Conservation (phyloP, 139 green algal genomes). For the Haematococcus sp. region DNA sequence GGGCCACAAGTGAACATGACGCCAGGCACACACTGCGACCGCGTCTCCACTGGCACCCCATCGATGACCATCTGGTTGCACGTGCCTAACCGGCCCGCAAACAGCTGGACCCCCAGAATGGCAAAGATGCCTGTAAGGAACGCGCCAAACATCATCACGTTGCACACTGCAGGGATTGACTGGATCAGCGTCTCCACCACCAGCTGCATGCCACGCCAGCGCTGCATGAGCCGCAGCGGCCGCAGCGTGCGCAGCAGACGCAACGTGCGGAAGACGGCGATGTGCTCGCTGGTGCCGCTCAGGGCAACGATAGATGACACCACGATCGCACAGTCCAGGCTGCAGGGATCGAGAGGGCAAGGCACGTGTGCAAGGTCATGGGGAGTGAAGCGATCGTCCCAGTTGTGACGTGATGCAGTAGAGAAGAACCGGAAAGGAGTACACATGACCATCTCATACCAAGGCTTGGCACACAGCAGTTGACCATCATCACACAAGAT, state of each 20-base stretch:
- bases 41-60: not conserved
- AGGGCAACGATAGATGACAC: conserved; percentile 21
- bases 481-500: no score
- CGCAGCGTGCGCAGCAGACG: conserved; percentile 49
- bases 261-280: conserved; percentile 41
- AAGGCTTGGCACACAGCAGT: no score
- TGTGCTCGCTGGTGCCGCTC: conserved; percentile 1
- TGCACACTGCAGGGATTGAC: conserved; percentile 30
- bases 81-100: conserved; percentile 29
- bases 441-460: no score
- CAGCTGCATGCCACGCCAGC: not conserved
- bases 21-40: not conserved
- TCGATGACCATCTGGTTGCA: conserved; percentile 31
- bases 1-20: no score
- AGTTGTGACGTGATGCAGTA: no score
- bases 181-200: conserved; percentile 40
- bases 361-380: no score
- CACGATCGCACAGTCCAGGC: conserved; percentile 47
- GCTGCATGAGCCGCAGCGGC: conserved; percentile 26
- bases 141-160: conserved; percentile 38
- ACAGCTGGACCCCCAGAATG: conserved; percentile 53
- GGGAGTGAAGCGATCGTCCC: no score
- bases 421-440: no score
- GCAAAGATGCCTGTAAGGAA: conserved; percentile 46
- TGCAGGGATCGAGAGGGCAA: no score